Evolutionary conservation across 176 grass and related monocot genomes (phyloP).

Genomic region (Puya raimondii): DNA sequence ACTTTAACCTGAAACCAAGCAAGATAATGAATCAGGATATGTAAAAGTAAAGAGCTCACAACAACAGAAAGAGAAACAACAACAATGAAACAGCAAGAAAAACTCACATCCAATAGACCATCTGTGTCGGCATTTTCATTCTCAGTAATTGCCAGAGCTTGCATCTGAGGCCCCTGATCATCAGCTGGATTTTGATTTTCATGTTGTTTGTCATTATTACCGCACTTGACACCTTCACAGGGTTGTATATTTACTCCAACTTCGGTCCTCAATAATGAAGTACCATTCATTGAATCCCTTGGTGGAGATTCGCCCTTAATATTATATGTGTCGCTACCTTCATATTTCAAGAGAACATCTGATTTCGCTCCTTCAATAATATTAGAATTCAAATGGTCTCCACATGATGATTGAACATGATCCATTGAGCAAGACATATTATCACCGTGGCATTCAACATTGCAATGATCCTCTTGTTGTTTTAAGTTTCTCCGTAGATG

Average conservation of each 20-base stretch:
- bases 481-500: slow-evolving; percentile 27
- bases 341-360: neutral
- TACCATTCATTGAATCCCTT: slow-evolving; percentile 18
- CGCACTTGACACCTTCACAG: slow-evolving; percentile 18
- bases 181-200: slow-evolving; percentile 14
- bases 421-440: slow-evolving; percentile 39
- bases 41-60: neutral
- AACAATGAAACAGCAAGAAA: neutral
- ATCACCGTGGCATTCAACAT: slow-evolving; percentile 32
- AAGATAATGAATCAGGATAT: neutral
- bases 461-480: slow-evolving; percentile 16
- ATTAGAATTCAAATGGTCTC: slow-evolving; percentile 17
- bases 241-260: slow-evolving; percentile 23
- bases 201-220: slow-evolving; percentile 26
- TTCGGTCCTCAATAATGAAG: slow-evolving; percentile 21
- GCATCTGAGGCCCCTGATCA: slow-evolving; percentile 23
- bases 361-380: slow-evolving; percentile 20
- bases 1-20: slow-evolving; percentile 59
- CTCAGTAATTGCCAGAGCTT: slow-evolving; percentile 22
- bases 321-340: slow-evolving; percentile 16
- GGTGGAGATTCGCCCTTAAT: slow-evolving; percentile 18
- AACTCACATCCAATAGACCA: slow-evolving; percentile 30
- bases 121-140: slow-evolving; percentile 31
- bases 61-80: slow-evolving; percentile 1
- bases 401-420: slow-evolving; percentile 1